Conservation (phyloP, 352 stramenopile genomes). For the Phytopythium litorale region DNA sequence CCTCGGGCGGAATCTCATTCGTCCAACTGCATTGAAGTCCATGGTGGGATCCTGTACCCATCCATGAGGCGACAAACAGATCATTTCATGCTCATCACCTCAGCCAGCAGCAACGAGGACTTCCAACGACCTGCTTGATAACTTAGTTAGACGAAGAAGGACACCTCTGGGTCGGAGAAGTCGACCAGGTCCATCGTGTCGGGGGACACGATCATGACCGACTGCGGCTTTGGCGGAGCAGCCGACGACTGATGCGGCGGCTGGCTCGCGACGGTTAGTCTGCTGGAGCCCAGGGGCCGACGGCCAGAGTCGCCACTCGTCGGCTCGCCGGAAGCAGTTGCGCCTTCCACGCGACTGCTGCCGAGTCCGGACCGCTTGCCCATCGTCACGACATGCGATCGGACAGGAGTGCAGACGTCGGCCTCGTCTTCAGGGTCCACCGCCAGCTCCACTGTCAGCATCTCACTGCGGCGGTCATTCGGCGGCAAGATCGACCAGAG, state of each 20-base stretch:
- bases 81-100: no score
- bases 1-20: no score
- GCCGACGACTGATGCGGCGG: not conserved
- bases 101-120: no score
- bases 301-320: not conserved
- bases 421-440: constrained; percentile 8
- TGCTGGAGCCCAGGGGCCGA: not conserved
- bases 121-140: no score
- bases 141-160: constrained; percentile 29
- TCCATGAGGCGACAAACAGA: not conserved
- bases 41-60: no score
- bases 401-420: constrained; percentile 4
- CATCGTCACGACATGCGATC: not conserved
- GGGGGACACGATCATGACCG: constrained; percentile 33
- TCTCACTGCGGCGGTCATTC: constrained; percentile 26
- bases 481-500: constrained; percentile 40
- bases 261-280: not conserved
- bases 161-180: constrained; percentile 36
- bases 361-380: not conserved
- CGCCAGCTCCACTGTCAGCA: constrained; percentile 33
- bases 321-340: constrained; percentile 3
- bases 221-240: not conserved
- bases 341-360: constrained; percentile 3
- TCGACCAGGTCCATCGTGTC: constrained; percentile 41
- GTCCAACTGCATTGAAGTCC: no score